A percentile compares a stretch with the other conserved stretches of the same genome.
These are phyloP conservation scores for Venturia effusa DNA, from an alignment of 2,329 filamentous ascomycete species.

Conservation along the genomic window DNA sequence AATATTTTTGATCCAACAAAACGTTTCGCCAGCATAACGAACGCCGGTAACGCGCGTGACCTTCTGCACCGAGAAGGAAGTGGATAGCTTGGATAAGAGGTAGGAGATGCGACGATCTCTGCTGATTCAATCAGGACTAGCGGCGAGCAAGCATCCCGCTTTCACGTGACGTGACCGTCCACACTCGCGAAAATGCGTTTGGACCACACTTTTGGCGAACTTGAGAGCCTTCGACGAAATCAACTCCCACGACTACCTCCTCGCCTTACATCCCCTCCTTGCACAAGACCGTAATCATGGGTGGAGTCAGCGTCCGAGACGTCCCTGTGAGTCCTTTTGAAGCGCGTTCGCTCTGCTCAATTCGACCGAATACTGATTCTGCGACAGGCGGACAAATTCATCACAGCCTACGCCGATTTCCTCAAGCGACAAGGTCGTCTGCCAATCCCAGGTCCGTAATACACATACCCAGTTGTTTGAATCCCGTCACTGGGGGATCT, in stretches of 20 bases:
- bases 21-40: not conserved
- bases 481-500: constrained; percentile 44
- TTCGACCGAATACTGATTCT: constrained; percentile 13
- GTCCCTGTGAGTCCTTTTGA: constrained; percentile 57
- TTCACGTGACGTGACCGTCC: not conserved
- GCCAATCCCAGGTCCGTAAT: constrained; percentile 68
- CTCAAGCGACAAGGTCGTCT: constrained; percentile 92
- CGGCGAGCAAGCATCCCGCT: not conserved
- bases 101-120: too few relatives aligned
- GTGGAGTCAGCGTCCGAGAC: constrained; percentile 74
- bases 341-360: not conserved
- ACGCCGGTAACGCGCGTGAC: not conserved
- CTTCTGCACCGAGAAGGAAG: not conserved
- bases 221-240: not conserved
- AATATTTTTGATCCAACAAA: not conserved
- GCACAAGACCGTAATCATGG: constrained; percentile 57
- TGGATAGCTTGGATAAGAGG: not conserved
- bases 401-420: constrained; percentile 75
- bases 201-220: not conserved
- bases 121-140: not conserved
- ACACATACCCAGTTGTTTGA: constrained; percentile 31
- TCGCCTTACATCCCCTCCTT: constrained; percentile 9
- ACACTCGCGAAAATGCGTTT: not conserved
- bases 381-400: constrained; percentile 73
- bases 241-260: not conserved